Evolutionary conservation across 2,329 filamentous ascomycete genomes (phyloP), one percentile per base, ranked within the genome.

Genomic region (Arthrocladium fulminans): DNA sequence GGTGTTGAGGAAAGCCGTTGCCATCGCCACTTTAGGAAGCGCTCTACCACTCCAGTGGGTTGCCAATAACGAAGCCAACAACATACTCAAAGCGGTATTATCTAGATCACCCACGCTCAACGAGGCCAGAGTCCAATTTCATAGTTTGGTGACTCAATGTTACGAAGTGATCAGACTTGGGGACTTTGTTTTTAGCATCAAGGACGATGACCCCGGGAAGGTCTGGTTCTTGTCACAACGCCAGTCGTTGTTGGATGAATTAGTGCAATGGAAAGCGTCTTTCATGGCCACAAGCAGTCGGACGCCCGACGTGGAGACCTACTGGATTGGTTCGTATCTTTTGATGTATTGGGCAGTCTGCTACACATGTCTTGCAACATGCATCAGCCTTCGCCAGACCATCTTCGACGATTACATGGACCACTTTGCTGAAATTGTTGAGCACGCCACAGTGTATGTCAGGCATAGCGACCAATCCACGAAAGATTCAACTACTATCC

Each of bases 321-420:
- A 42, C 13, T 49, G 49, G 45, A 45, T 47, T 24, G 3, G 7
- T 27, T 54, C 53, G 25, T 55, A 54, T 42, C 47, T 55, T 5
- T 34, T 50, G 32, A 50, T 54, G 49, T 54, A 55, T 25, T 54
- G 52, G 45, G 41, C 47, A 19, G 41, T 52, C 29, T 54, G 50
- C 41, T 54, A 54, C 50, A 51, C 42, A 2, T 54, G 44, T 30
- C 38, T 52, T 4, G 45, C 45, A 41, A 23, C 52, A 9, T 52
- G 50, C 34, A 13, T 48, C 23, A 51, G 45, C 40, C 20, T 25
- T 23, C 48, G 19, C 7, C 52, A 54, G 25, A 49, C 32, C 15
- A 22, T 41, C 27, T 54, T 49, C 45, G 53, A 55, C 42, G 27
- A 48, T 1, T 45, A 48, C 42, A 52, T 50, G 40, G 47, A 47